phyloP scores from a whole-genome alignment of 108 stramenopile species.

The Parietichytrium sp. region DNA sequence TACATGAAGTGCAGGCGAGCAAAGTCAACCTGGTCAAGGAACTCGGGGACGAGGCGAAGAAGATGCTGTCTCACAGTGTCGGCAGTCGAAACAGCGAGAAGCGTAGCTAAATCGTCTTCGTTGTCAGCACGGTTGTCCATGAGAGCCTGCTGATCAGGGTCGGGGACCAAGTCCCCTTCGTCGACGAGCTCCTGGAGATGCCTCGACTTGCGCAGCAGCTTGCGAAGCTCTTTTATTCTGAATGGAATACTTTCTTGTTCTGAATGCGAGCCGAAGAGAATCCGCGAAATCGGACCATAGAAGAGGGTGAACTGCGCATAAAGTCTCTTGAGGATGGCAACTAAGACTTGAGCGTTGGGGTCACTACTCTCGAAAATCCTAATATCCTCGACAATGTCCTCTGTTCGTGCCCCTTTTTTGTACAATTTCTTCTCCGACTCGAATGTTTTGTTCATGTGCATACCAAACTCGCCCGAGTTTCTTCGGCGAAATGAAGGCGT shows the following conservation, averaged over 20 bases:
- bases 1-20: not conserved
- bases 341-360: conserved; percentile 4
- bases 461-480: not conserved
- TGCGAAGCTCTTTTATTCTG: conserved; percentile 13
- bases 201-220: not conserved
- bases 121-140: not conserved
- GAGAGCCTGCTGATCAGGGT: not conserved
- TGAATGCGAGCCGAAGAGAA: not conserved
- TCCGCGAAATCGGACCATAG: not conserved
- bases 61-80: not conserved
- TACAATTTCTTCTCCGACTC: not conserved
- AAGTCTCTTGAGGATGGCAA: not conserved
- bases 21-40: conserved; percentile 3
- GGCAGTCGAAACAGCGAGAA: conserved; percentile 12
- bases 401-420: too few species aligned
- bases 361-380: not conserved
- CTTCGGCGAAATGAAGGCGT: not conserved
- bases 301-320: not conserved
- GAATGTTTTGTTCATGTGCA: not conserved
- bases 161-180: conserved; percentile 30
- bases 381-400: not conserved
- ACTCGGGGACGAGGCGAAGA: not conserved
- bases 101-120: not conserved
- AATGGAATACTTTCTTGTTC: not conserved
- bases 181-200: conserved; percentile 37